phyloP scores from a whole-genome alignment of 352 stramenopile species.

The Poterioochromonas sp. region DNA sequence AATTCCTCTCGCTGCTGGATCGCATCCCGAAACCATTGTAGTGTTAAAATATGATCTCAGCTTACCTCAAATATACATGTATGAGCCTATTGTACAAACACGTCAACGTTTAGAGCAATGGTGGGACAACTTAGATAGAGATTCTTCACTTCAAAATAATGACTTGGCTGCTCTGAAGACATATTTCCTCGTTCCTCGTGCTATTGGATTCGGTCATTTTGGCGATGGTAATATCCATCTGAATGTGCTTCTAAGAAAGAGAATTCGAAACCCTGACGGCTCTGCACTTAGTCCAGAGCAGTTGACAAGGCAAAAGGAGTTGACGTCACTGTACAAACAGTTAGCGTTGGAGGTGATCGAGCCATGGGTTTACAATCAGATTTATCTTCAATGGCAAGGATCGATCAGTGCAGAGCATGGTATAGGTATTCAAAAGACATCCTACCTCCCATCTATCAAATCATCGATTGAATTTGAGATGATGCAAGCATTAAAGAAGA shows the following conservation, averaged over 20 bases:
- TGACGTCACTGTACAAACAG: too few relatives aligned
- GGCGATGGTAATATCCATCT: slow-evolving; percentile 93
- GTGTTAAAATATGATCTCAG: slow-evolving; percentile 97
- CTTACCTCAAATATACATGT: slow-evolving; percentile 77
- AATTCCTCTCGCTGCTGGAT: slow-evolving; percentile 61
- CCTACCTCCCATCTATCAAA: slow-evolving; percentile 72
- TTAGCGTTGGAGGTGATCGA: too few relatives aligned
- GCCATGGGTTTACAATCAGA: too few relatives aligned
- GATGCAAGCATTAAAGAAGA: slow-evolving; percentile 81
- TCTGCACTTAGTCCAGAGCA: too few relatives aligned
- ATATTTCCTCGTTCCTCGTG: background rate
- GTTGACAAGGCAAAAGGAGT: too few relatives aligned
- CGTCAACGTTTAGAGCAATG: slow-evolving; percentile 49
- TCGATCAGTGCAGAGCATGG: slow-evolving; percentile 96
- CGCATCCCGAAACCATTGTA: slow-evolving; percentile 40
- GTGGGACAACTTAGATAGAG: slow-evolving; percentile 22
- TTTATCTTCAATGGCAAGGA: slow-evolving; percentile 54
- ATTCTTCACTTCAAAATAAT: background rate
- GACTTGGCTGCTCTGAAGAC: slow-evolving; percentile 49
- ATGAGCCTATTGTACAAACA: slow-evolving; percentile 71
- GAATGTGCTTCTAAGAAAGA: slow-evolving; percentile 60
- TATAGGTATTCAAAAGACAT: slow-evolving; percentile 83
- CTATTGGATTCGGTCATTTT: slow-evolving; percentile 80
- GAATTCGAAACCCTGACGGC: slow-evolving; percentile 43
- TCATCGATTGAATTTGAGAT: slow-evolving; percentile 61